A percentile compares a stretch with the other conserved stretches of the same genome.
Evolutionary conservation across 1,284 basidiomycete genomes (phyloP).

Genomic region (Athelia psychrophila): DNA sequence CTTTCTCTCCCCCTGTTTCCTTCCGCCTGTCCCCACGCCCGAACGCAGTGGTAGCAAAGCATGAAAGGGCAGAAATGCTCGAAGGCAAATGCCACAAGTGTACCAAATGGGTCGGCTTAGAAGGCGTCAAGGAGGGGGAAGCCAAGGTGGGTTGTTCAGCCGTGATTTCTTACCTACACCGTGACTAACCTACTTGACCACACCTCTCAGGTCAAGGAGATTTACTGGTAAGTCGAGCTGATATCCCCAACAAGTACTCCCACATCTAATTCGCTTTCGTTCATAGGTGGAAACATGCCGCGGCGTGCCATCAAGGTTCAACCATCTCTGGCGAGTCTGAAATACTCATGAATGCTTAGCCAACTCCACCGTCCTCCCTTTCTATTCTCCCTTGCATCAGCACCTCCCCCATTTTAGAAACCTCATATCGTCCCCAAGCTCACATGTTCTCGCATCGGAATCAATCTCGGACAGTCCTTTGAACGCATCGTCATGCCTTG

Average conservation of each 20-base stretch:
- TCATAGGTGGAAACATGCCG: constrained; percentile 83
- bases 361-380: constrained; percentile 9
- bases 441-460: not conserved
- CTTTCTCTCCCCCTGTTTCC: constrained; percentile 71
- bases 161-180: constrained; percentile 1
- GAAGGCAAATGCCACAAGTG: constrained; percentile 79
- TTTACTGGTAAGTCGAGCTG: constrained; percentile 66
- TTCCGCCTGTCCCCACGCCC: constrained; percentile 51
- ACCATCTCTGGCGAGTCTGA: constrained; percentile 52
- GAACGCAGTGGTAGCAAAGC: constrained; percentile 41
- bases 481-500: not conserved
- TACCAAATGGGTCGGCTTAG: constrained; percentile 63
- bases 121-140: constrained; percentile 69
- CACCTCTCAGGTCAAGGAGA: constrained; percentile 58
- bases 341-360: constrained; percentile 29
- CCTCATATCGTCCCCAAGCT: too few species aligned
- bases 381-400: too few species aligned
- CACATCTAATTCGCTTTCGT: too few species aligned
- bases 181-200: not conserved
- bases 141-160: constrained; percentile 50
- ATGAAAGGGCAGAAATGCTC: constrained; percentile 54
- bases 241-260: too few species aligned
- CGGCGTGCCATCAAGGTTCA: constrained; percentile 61
- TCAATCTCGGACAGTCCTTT: constrained; percentile 10
- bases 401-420: too few species aligned